A percentile compares a stretch with the other conserved stretches of the same genome.
phyloP scores from a whole-genome alignment of 495 filamentous ascomycete species.

The Aspergillus haitiensis region DNA sequence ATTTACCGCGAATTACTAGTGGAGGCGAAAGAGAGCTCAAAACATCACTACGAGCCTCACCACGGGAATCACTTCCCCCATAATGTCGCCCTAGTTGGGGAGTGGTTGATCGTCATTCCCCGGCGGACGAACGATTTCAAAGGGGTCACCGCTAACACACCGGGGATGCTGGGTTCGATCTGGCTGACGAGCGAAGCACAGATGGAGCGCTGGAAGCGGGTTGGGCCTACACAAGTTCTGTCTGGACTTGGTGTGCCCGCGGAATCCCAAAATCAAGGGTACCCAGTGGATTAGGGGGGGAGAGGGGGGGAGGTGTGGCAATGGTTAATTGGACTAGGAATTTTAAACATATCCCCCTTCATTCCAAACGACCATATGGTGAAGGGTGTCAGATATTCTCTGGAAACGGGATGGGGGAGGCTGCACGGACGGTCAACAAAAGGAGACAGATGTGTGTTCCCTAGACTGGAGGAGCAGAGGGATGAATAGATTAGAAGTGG shows the following conservation, averaged over 20 bases:
- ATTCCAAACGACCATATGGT: no score
- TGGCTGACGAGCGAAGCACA: constrained; percentile 33
- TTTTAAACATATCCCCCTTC: no score
- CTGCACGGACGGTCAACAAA: no score
- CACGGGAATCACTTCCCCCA: constrained; percentile 31
- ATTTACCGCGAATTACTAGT: constrained; percentile 31
- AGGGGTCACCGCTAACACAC: constrained; percentile 36
- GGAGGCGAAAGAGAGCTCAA: constrained; percentile 24
- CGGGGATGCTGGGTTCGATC: constrained; percentile 44
- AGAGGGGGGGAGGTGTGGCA: no score
- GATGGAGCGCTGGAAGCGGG: constrained; percentile 33
- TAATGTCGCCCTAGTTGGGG: constrained; percentile 40
- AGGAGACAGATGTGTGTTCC: no score
- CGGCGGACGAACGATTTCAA: constrained; percentile 25
- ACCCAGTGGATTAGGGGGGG: no score
- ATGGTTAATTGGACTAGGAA: no score
- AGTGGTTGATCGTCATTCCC: constrained; percentile 45
- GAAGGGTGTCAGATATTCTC: no score
- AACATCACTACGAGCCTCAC: not conserved
- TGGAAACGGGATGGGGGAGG: no score
- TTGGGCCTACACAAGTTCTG: constrained; percentile 27
- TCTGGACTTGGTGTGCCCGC: constrained; percentile 24
- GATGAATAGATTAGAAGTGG: no score
- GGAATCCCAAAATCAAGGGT: no score
- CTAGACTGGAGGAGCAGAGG: no score